Evolutionary conservation across 164 flowering plant species (phyloP).

Genomic region (Magnolia officinalis): DNA sequence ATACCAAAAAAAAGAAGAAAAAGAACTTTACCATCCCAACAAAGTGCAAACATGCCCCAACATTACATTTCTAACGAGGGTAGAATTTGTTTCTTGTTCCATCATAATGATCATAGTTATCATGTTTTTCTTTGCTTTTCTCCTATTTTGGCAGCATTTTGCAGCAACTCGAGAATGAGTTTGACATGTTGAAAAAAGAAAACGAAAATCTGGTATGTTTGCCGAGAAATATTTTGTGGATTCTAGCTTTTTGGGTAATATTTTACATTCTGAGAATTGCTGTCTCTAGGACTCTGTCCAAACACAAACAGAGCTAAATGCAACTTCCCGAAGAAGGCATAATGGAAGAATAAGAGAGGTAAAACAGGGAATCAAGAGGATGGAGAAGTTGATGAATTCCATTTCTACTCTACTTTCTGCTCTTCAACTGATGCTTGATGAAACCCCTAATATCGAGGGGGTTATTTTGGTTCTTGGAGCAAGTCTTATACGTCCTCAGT

Average conservation of each 20-base stretch:
- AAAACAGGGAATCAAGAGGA: conserved; percentile 55
- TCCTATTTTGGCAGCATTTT: conserved; percentile 32
- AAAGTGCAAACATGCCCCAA: background rate
- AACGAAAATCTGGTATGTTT: conserved; percentile 60
- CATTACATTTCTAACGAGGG: too few relatives aligned
- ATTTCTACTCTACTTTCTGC: conserved; percentile 49
- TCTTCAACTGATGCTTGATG: conserved; percentile 46
- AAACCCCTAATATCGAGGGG: conserved; percentile 45
- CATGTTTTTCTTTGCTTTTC: background rate
- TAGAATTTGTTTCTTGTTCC: background rate
- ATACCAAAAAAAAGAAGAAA: background rate
- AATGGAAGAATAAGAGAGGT: conserved; percentile 65
- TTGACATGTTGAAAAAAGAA: conserved; percentile 50
- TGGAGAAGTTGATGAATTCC: conserved; percentile 67
- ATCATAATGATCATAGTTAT: background rate
- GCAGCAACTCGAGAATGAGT: conserved; percentile 59
- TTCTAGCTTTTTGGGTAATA: background rate
- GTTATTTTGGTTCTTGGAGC: conserved; percentile 70
- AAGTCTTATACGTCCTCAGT: conserved; percentile 72
- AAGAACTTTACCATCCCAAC: background rate
- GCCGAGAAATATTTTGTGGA: background rate
- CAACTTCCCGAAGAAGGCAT: conserved; percentile 48
- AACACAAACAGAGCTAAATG: conserved; percentile 35
- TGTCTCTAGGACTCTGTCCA: conserved; percentile 46
- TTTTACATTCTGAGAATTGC: conserved; percentile 20